Conservation (phyloP, 352 stramenopile genomes). For the Phytophthora sansomeana region DNA sequence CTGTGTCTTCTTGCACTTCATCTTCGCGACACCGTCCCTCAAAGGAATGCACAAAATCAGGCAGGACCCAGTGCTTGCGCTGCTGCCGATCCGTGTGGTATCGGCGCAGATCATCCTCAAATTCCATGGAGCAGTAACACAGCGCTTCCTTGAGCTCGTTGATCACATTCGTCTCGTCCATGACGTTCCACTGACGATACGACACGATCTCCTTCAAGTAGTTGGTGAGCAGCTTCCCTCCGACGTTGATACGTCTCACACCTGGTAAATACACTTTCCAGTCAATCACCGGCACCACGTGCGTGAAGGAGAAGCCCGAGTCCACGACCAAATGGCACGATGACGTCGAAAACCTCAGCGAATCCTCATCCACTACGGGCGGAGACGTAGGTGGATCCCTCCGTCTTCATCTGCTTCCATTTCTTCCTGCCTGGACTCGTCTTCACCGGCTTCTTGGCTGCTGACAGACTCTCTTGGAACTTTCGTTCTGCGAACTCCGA, state of each 20-base stretch:
- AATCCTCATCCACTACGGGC: conserved; percentile 19
- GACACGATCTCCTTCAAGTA: conserved; percentile 97
- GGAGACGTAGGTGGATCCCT: background rate
- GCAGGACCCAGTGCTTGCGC: conserved; percentile 80
- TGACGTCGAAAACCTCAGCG: conserved; percentile 53
- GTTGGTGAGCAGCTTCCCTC: conserved; percentile 97
- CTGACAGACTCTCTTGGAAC: conserved; percentile 16
- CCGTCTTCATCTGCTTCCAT: conserved; percentile 16
- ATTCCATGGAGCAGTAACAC: conserved; percentile 91
- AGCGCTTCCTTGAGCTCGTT: conserved; percentile 91
- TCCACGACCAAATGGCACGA: conserved; percentile 91
- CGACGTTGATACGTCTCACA: conserved; percentile 91
- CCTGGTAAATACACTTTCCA: conserved; percentile 52
- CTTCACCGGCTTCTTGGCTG: conserved; percentile 17
- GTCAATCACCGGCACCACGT: conserved; percentile 93
- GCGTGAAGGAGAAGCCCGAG: conserved; percentile 95
- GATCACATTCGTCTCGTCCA: conserved; percentile 86
- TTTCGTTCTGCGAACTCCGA: conserved; percentile 42
- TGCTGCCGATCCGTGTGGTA: conserved; percentile 47
- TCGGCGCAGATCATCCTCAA: conserved; percentile 74
- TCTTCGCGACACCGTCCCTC: conserved; percentile 50
- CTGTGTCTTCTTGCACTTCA: conserved; percentile 27
- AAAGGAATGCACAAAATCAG: conserved; percentile 84
- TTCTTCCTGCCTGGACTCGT: conserved; percentile 29
- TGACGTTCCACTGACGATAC: conserved; percentile 97